phyloP scores from a whole-genome alignment of 495 filamentous ascomycete genomes.

The Hypoxylon intermedium region DNA sequence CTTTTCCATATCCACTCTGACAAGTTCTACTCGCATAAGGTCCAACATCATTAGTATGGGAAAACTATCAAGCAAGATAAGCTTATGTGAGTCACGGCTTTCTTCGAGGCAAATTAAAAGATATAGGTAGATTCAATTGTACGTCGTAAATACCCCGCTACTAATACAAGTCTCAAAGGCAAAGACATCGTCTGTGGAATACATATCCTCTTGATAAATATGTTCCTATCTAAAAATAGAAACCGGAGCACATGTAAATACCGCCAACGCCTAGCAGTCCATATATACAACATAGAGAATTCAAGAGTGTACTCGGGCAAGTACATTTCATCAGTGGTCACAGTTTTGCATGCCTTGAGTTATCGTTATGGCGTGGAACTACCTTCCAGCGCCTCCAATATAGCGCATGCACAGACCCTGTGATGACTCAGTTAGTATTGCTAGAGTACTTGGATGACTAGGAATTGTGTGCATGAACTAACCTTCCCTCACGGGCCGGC shows the following conservation, averaged over 20 bases:
- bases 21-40: too few relatives aligned
- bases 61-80: too few relatives aligned
- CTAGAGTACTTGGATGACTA: not conserved
- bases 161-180: not conserved
- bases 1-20: too few relatives aligned
- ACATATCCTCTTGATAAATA: not conserved
- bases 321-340: too few relatives aligned
- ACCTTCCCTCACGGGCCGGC: constrained; percentile 9
- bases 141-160: not conserved
- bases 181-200: not conserved
- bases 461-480: not conserved
- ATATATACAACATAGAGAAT: not conserved
- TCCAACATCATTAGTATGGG: too few relatives aligned
- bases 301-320: not conserved
- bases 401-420: constrained; percentile 19
- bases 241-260: not conserved
- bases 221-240: not conserved
- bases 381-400: too few relatives aligned
- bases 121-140: not conserved
- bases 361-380: too few relatives aligned
- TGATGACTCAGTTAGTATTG: not conserved
- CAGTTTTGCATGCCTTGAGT: too few relatives aligned
- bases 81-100: too few relatives aligned
- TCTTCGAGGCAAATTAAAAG: too few relatives aligned
- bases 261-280: not conserved